Evolutionary conservation across 2,329 filamentous ascomycete genomes (phyloP), one percentile per base, ranked within the genome.

Genomic region (Stachybotrys chartarum): DNA sequence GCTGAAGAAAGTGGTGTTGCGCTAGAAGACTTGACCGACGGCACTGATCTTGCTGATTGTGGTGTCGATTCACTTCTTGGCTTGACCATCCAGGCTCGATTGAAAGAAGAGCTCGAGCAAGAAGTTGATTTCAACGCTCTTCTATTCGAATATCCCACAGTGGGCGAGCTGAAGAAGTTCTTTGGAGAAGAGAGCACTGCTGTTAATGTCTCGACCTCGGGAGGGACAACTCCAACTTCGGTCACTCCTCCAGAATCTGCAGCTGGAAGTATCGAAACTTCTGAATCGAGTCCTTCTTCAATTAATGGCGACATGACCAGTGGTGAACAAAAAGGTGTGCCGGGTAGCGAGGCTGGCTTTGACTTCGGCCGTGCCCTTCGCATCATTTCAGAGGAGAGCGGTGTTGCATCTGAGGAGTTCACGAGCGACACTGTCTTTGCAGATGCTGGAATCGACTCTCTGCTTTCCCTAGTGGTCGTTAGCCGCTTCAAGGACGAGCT

Each of bases 21-120:
- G 45, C 62, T 6, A 57, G 78, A 79, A 50, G 81, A 84, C 62
- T 70, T 85, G 3, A 78, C 73, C 1, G 80, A 84, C 60, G 78
- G 79, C 59, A 79, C 80, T 12, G 75, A 73, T 50, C 84, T 85
- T 62, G 68, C 74, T 3, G 81, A 85, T 58, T 72, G 84, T 3
- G 82, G 82, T 30, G 78, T 84, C 16, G 82, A 86, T 63, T 85
- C 82, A 1, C 72, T 86, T n/a, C 81, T 85, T 72, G 76, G 79
- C 1, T 68, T 86, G 24, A 82, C 79, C 6, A 79, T 85, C 48
- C 75, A 75, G 30, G 81, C 79, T 30, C 75, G 79, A 30, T 75
- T 85, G 52, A 78, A 79, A 11, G 81, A 84, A 59, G 80, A 85
- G 30, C 67, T 85, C 3, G 79, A 82, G 35, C 66, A 84, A 7